These are phyloP conservation scores for Neonectria coccinea DNA, from an alignment of 2,329 filamentous ascomycete species.

Conservation along the genomic window DNA sequence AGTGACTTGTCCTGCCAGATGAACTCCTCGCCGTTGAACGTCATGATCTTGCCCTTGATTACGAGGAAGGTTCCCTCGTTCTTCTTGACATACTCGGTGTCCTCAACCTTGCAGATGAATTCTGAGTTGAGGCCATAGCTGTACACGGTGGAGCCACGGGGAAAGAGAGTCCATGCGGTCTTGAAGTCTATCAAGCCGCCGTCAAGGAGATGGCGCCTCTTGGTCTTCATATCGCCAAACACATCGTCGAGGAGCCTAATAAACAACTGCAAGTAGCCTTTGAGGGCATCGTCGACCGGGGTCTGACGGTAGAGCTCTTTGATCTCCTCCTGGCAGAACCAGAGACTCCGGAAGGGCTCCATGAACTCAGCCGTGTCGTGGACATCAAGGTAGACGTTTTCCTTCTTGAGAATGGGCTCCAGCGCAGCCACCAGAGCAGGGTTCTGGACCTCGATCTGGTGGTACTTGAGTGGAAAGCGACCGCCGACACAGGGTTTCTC, in stretches of 20 bases:
- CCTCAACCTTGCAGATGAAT: conserved; percentile 54
- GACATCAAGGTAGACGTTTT: conserved; percentile 54
- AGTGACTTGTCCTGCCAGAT: conserved; percentile 53
- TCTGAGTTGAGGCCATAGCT: conserved; percentile 55
- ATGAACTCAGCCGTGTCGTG: conserved; percentile 53
- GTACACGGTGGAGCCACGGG: conserved; percentile 54
- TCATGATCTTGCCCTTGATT: conserved; percentile 51
- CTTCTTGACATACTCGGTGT: conserved; percentile 46
- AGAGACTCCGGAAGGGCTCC: conserved; percentile 56
- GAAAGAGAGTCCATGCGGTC: conserved; percentile 60
- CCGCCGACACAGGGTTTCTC: conserved; percentile 55
- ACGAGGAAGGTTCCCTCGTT: conserved; percentile 33
- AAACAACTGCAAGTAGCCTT: conserved; percentile 55
- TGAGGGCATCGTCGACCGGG: conserved; percentile 45
- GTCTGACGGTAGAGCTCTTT: conserved; percentile 47
- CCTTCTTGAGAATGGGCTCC: conserved; percentile 57
- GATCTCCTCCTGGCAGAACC: conserved; percentile 59
- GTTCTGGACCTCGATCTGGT: conserved; percentile 58
- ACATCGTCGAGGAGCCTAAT: conserved; percentile 56
- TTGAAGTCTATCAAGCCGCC: conserved; percentile 56
- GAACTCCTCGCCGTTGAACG: conserved; percentile 56
- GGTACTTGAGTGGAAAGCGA: conserved; percentile 53
- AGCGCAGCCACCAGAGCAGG: conserved; percentile 55
- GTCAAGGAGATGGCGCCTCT: conserved; percentile 51
- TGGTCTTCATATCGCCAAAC: conserved; percentile 55